These are phyloP conservation scores for Hericium rajendrae DNA, from an alignment of 768 basidiomycete genomes.

Conservation along the genomic window DNA sequence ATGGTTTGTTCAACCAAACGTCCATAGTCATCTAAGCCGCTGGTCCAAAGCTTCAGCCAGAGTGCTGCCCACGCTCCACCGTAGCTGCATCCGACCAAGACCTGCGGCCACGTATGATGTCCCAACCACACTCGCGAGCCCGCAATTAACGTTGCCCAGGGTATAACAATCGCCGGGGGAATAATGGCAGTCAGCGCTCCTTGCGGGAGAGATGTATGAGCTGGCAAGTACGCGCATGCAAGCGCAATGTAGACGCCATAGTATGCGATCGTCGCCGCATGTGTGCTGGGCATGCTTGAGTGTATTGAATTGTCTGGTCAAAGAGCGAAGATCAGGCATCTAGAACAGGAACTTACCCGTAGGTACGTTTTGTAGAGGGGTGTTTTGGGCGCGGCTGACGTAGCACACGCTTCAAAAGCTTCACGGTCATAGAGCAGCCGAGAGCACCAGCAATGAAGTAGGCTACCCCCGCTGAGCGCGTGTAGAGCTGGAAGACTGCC, in stretches of 20 bases:
- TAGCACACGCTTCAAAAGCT: conserved; percentile 48
- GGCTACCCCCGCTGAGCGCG: conserved; percentile 49
- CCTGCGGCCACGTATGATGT: conserved; percentile 67
- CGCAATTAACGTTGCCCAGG: conserved; percentile 46
- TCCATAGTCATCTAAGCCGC: too few relatives aligned
- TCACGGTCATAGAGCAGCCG: conserved; percentile 47
- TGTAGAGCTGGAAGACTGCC: conserved; percentile 41
- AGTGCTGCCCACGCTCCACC: conserved; percentile 23
- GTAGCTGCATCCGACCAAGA: conserved; percentile 46
- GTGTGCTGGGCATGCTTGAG: conserved; percentile 75
- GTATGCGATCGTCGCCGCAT: conserved; percentile 60
- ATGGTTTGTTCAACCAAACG: too few relatives aligned
- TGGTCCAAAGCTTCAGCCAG: too few relatives aligned
- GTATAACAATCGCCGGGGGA: conserved; percentile 37
- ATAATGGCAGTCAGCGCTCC: conserved; percentile 29
- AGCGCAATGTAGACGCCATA: conserved; percentile 52
- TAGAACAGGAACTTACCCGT: conserved; percentile 42
- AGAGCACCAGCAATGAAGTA: conserved; percentile 55
- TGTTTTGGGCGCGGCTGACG: conserved; percentile 54
- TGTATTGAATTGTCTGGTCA: neutral
- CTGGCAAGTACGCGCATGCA: conserved; percentile 46
- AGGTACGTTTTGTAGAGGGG: conserved; percentile 40
- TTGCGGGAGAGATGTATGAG: conserved; percentile 45
- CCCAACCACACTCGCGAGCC: conserved; percentile 67
- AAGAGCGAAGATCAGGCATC: neutral